Conservation (phyloP, 2,329 filamentous ascomycete species). For the Aspergillus brasiliensis region DNA sequence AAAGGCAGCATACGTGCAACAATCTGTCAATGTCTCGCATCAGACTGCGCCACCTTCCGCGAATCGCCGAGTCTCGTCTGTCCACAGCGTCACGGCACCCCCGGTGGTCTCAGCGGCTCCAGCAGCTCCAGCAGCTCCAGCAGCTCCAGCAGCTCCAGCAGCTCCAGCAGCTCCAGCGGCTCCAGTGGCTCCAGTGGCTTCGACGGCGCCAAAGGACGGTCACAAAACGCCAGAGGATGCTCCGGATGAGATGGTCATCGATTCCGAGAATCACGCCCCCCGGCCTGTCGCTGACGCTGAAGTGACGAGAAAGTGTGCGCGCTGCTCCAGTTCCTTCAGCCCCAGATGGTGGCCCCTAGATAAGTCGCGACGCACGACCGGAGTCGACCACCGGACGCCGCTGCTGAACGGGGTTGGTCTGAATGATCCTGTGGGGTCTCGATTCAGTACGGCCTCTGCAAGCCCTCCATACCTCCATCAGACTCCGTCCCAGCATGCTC, state of each 20-base stretch:
- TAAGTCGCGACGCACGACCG: conserved; percentile 54
- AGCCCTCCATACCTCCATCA: conserved; percentile 31
- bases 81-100: conserved; percentile 38
- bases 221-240: conserved; percentile 27
- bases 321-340: conserved; percentile 44
- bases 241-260: conserved; percentile 35
- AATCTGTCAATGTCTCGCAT: conserved; percentile 39
- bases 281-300: conserved; percentile 21
- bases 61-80: conserved; percentile 61
- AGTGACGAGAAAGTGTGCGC: conserved; percentile 39
- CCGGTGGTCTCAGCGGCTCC: neutral
- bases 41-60: conserved; percentile 33
- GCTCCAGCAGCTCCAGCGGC: no score
- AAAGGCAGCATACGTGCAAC: conserved; percentile 73
- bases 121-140: neutral
- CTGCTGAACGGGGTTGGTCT: conserved; percentile 37
- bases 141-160: neutral
- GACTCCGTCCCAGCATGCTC: conserved; percentile 27
- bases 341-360: conserved; percentile 64
- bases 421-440: conserved; percentile 17
- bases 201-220: conserved; percentile 26
- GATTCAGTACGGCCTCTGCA: conserved; percentile 19
- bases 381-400: conserved; percentile 49
- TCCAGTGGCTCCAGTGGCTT: neutral
- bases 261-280: conserved; percentile 28